phyloP scores from a whole-genome alignment of 352 stramenopile genomes.

The Globisporangium alternatum region DNA sequence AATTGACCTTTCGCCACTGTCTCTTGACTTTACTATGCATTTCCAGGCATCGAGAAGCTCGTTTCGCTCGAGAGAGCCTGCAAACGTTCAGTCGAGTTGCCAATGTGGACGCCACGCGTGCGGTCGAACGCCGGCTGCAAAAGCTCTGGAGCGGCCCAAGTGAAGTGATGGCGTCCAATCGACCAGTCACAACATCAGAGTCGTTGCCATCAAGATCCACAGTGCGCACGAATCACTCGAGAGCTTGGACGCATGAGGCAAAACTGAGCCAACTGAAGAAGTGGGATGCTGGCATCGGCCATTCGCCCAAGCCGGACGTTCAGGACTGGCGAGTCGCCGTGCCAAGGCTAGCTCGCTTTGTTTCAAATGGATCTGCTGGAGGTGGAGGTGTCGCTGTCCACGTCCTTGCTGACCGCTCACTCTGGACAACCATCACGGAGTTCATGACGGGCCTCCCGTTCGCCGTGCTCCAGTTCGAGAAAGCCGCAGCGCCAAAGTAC shows the following conservation, averaged over 20 bases:
- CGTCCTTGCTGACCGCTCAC: not conserved
- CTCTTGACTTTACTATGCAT: no score
- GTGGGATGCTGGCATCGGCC: not conserved
- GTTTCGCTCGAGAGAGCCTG: no score
- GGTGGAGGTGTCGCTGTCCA: not conserved
- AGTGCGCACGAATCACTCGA: not conserved
- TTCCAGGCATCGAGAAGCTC: no score
- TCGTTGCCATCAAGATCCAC: not conserved
- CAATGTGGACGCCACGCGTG: not conserved
- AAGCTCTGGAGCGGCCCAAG: not conserved
- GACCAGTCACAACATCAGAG: not conserved
- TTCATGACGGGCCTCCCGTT: conserved; percentile 6
- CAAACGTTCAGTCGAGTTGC: not conserved
- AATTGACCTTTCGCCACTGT: no score
- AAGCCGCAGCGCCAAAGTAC: not conserved
- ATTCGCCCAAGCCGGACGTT: not conserved
- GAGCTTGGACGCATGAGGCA: not conserved
- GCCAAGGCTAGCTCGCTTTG: not conserved
- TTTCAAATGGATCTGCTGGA: not conserved
- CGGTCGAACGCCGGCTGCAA: not conserved
- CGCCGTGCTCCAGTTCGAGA: conserved; percentile 3
- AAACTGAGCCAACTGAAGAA: not conserved
- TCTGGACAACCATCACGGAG: not conserved
- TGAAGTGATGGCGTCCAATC: not conserved
- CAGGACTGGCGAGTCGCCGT: not conserved